phyloP scores from a whole-genome alignment of 73 alveolate genomes.

The Effrenium voratum region DNA sequence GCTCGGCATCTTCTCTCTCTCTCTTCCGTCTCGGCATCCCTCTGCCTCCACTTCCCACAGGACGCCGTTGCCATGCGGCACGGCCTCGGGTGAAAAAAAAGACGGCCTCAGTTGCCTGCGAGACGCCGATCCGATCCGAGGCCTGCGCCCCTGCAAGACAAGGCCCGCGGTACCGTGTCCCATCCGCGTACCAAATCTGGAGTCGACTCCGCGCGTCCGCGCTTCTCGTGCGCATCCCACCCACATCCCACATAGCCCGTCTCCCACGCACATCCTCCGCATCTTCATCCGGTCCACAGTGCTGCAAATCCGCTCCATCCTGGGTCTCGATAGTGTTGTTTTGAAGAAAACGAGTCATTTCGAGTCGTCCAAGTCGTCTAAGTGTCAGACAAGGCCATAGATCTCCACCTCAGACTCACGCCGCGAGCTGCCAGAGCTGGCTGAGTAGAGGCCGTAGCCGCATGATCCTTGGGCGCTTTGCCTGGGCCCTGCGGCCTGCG shows the following conservation, averaged over 20 bases:
- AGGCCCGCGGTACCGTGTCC: conserved; percentile 48
- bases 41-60: conserved; percentile 60
- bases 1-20: background rate
- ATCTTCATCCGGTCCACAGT: conserved; percentile 44
- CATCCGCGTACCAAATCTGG: conserved; percentile 57
- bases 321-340: no score
- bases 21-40: background rate
- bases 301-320: conserved; percentile 58
- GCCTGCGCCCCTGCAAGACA: conserved; percentile 14
- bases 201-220: background rate
- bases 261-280: background rate
- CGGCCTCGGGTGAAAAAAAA: background rate
- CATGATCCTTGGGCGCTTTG: conserved; percentile 5
- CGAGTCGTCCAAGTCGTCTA: background rate
- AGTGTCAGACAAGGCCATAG: background rate
- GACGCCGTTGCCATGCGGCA: conserved; percentile 56
- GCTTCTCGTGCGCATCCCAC: background rate
- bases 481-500: background rate
- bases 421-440: background rate
- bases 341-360: background rate
- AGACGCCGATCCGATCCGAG: no score
- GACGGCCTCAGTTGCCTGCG: background rate
- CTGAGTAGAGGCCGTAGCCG: background rate
- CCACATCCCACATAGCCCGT: no score
- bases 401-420: background rate